Evolutionary conservation across 2,329 filamentous ascomycete genomes (phyloP).

Genomic region (Pseudogymnoascus sp.): DNA sequence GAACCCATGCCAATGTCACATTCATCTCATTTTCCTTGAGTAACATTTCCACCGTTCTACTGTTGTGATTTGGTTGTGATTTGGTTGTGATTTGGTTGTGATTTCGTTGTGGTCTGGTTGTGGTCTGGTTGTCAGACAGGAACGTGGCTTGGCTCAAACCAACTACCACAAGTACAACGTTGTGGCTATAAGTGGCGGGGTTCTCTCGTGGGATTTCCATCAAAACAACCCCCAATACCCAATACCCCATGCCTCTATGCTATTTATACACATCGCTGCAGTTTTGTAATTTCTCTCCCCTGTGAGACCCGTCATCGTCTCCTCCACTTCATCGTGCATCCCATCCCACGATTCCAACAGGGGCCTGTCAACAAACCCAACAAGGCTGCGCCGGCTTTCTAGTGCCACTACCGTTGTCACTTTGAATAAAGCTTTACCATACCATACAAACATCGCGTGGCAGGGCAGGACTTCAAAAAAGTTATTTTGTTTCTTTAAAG

Average conservation of each 20-base stretch:
- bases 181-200: background rate
- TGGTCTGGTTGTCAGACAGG: background rate
- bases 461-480: background rate
- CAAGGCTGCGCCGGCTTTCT: conserved; percentile 3
- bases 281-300: background rate
- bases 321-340: background rate
- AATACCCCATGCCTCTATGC: too few relatives aligned
- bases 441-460: background rate
- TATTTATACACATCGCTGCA: background rate
- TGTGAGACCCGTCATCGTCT: background rate
- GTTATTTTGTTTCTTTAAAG: background rate
- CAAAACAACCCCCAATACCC: background rate
- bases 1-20: background rate
- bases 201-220: background rate
- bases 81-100: too few relatives aligned
- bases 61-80: background rate
- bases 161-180: background rate
- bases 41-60: background rate
- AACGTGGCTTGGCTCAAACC: conserved; percentile 1
- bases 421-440: background rate
- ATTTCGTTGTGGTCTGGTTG: background rate
- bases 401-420: background rate
- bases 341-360: background rate
- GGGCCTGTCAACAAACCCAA: background rate
- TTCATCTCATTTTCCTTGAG: too few relatives aligned